Base-by-base conservation (phyloP, 164 flowering plant genomes). In the Vitis rupestris region DNA sequence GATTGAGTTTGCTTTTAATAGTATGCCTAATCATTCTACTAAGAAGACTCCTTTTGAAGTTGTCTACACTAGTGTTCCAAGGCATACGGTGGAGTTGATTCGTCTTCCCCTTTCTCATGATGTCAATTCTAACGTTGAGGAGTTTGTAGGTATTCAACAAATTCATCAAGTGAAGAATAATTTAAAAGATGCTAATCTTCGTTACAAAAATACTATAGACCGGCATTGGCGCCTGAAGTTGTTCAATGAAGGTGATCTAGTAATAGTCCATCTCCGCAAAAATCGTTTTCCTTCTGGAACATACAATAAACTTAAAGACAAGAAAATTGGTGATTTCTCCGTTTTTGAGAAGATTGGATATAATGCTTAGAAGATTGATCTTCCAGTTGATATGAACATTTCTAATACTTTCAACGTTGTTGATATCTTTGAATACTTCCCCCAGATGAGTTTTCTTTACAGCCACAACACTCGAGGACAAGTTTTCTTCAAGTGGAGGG, bases 1-100 rank as follows among this genome's bases (percentile, higher is more conserved):
- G 30, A 3, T 30, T 12, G 69, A 66, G 50, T 66, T 66, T 30
- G 47, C 56, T 8, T 49, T 53, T 37, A 66, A 66, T 14, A 66
- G 48, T 53, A 48, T 37, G 27, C 15, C 15, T 17, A 31, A 65
- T 65, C 11, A 12, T 12, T 30, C 8, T 10, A 51, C 17, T 2
- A 31, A 31, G 44, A 31, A 31, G 6, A 31, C 44, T 31, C 44
- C 44, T 31, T 31, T 31, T 3, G 44, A 44, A 58, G 10, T 57
- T n/a, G 60, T 57, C 10, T 19, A 17, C 27, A 19, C 61, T 29
- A 4, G 3, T 59, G 61, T 10, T 31, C 50, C 60, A 6, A 30
- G 55, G 2, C 60, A 27, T 29, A 52, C n/a, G 0, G 59, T 53
- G 3, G 50, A 66, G 47, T 54, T 66, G 15, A 60, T 55, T n/a